phyloP scores from a whole-genome alignment of 2,329 filamentous ascomycete genomes.

The Xylariaceae sp. region DNA sequence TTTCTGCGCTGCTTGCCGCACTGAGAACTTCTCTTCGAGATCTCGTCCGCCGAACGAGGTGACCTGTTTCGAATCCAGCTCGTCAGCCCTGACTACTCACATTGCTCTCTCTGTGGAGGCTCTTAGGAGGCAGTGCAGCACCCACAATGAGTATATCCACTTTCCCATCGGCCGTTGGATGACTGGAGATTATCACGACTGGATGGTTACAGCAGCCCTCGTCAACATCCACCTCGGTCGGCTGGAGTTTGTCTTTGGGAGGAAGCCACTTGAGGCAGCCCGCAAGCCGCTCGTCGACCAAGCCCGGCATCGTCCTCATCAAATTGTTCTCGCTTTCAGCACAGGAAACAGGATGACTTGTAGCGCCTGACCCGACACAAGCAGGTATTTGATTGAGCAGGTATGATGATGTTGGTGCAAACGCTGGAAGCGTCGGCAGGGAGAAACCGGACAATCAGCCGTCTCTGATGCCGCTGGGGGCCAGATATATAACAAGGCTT shows the following conservation, averaged over 20 bases:
- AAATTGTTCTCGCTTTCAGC: not conserved
- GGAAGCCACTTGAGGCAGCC: constrained; percentile 19
- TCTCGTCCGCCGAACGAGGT: constrained; percentile 12
- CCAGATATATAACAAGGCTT: constrained; percentile 1
- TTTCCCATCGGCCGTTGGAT: not conserved
- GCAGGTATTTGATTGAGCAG: not conserved
- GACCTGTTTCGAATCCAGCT: constrained; percentile 5
- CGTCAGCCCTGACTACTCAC: not conserved
- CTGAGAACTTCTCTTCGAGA: constrained; percentile 8
- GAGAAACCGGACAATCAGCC: not conserved
- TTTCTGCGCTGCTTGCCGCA: not conserved
- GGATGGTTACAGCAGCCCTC: constrained; percentile 17
- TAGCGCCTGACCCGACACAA: not conserved
- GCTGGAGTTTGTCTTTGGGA: not conserved
- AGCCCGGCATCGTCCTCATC: constrained; percentile 10
- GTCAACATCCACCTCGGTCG: constrained; percentile 1
- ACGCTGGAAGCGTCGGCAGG: not conserved
- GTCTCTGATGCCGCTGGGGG: constrained; percentile 4
- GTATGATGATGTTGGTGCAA: not conserved
- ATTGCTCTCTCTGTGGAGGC: not conserved
- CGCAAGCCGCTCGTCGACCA: constrained; percentile 8
- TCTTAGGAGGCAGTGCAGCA: not conserved
- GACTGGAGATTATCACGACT: constrained; percentile 8
- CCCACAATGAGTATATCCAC: constrained; percentile 15
- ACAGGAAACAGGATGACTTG: not conserved